Base-by-base conservation (phyloP, 2,329 filamentous ascomycete genomes). In the Didymella exigua region DNA sequence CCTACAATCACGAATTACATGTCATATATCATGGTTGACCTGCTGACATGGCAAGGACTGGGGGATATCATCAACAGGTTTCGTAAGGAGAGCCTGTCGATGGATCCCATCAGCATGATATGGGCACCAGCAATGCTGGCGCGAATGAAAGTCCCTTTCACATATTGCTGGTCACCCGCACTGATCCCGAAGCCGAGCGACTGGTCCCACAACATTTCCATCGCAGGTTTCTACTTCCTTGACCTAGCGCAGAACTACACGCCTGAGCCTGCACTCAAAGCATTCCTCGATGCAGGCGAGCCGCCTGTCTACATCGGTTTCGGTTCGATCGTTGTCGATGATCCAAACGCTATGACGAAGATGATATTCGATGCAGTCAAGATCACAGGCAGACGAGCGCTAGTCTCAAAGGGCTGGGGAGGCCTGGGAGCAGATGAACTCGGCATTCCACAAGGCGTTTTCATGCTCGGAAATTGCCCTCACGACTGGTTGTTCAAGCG, bases 31-130 rank as follows among this genome's bases (percentile, higher is more conserved):
- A 79, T 96, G 18, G 89, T 96, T 2, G 92, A 96, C 63, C 90
- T 96, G 84, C 86, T 96, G 82, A 93, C 92, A 10, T 96, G 91
- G 91, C 91, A 96, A 75, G 92, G 91, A 0, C 78, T 96, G 4
- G 93, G 93, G 31, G 93, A 97, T 73, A 81, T 97, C 5, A 93
- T 97, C 70, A 97, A 98, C 69, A 84, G 87, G 10, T 97, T 96
- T 68, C 83, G 93, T 47, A 86, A 88, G 61, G 86, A 87, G 54
- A 84, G 84, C 13, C 81, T 96, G 1, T 88, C 89, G 23, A 78
- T 97, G 0, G 89, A 95, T 38, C 84, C 89, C 0, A 81, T 97
- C 36, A 91, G 89, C 57, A 79, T 91, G 7, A 87, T 96, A 43
- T 93, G 89, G 84, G 93, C 90, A 2, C 91, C 93, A 8, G 90